phyloP scores from a whole-genome alignment of 805 yeast genomes.

The Wickerhamiella sorbophila region DNA sequence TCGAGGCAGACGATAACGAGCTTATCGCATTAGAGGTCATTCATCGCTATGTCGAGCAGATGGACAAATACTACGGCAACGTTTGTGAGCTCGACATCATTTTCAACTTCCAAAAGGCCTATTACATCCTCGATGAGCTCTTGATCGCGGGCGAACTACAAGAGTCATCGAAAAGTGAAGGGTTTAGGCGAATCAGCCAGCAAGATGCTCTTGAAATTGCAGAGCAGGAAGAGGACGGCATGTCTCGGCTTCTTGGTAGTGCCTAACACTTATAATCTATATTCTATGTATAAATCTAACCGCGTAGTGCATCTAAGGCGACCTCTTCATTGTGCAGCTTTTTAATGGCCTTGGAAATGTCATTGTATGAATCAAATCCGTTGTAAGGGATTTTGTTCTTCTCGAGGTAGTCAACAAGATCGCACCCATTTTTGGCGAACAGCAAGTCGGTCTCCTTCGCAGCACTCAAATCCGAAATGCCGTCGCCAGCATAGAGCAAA shows the following conservation, averaged over 20 bases:
- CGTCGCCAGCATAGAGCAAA: conserved; percentile 92
- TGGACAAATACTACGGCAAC: conserved; percentile 91
- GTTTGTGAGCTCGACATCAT: conserved; percentile 95
- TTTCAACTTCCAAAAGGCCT: conserved; percentile 88
- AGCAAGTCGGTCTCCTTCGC: conserved; percentile 88
- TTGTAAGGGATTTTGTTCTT: conserved; percentile 70
- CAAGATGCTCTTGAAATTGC: conserved; percentile 78
- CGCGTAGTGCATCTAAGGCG: conserved; percentile 15
- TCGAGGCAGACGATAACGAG: conserved; percentile 75
- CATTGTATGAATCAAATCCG: conserved; percentile 63
- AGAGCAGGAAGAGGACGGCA: conserved; percentile 42
- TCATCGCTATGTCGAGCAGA: conserved; percentile 88
- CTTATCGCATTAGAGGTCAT: conserved; percentile 70
- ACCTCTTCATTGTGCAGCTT: conserved; percentile 34
- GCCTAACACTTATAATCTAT: neutral
- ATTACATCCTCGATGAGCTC: conserved; percentile 80
- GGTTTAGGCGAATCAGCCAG: conserved; percentile 57
- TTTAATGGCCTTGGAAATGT: conserved; percentile 51
- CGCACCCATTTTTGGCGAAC: conserved; percentile 88
- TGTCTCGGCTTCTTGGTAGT: conserved; percentile 8
- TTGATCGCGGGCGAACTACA: conserved; percentile 77
- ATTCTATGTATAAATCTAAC: neutral
- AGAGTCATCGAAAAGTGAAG: conserved; percentile 71
- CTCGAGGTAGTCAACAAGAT: conserved; percentile 71
- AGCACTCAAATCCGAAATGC: conserved; percentile 88